Evolutionary conservation across 1,284 basidiomycete species (phyloP).

Genomic region (Vanrija pseudolonga): DNA sequence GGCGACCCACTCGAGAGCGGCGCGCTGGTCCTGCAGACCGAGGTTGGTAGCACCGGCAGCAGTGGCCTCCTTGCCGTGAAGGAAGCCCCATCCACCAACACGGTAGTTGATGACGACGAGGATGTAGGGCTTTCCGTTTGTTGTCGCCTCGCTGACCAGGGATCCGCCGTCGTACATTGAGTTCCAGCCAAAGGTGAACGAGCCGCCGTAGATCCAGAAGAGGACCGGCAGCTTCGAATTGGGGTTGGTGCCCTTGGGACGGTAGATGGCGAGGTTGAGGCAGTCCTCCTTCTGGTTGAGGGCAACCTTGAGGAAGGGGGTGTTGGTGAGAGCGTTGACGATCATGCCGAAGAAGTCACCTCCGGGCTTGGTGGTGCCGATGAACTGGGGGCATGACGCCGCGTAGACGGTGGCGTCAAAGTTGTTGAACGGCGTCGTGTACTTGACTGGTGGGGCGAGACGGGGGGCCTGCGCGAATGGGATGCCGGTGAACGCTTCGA

Average conservation of each 20-base stretch:
- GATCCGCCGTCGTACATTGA: conserved; percentile 16
- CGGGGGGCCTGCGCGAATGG: conserved; percentile 60
- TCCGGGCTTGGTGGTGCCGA: conserved; percentile 1
- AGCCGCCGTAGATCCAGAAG: conserved; percentile 37
- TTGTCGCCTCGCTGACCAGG: conserved; percentile 6
- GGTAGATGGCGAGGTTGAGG: conserved; percentile 22
- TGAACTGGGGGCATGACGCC: conserved; percentile 10
- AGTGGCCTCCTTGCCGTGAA: conserved; percentile 54
- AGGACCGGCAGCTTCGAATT: conserved; percentile 30
- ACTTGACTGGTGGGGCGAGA: conserved; percentile 49
- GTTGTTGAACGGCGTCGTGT: conserved; percentile 30
- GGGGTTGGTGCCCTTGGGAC: conserved; percentile 17
- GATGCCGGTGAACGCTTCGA: conserved; percentile 51
- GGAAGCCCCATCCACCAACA: conserved; percentile 46
- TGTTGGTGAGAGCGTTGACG: background rate
- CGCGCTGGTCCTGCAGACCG: conserved; percentile 50
- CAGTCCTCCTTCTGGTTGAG: conserved; percentile 24
- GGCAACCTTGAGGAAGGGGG: conserved; percentile 6
- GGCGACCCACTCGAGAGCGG: conserved; percentile 41
- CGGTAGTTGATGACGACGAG: conserved; percentile 61
- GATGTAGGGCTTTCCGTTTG: conserved; percentile 50
- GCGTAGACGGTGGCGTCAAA: conserved; percentile 8
- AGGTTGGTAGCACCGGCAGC: conserved; percentile 55
- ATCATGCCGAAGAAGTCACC: conserved; percentile 2
- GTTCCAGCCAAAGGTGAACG: conserved; percentile 20